phyloP scores from a whole-genome alignment of 2,329 filamentous ascomycete genomes.

The Botrytis elliptica region DNA sequence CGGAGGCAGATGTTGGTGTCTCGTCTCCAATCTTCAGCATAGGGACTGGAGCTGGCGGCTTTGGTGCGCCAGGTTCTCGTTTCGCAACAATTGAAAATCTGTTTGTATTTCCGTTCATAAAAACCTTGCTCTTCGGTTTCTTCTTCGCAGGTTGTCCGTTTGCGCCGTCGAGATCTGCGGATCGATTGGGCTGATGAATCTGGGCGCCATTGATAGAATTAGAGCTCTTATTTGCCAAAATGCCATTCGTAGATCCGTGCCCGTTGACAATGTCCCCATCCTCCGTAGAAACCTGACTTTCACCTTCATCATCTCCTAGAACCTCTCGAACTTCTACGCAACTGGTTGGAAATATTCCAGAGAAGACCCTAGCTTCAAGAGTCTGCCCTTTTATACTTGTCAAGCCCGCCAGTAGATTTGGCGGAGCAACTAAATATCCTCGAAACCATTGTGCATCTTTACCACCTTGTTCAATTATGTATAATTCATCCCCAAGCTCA shows the following conservation, averaged over 20 bases:
- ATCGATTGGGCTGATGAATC: neutral
- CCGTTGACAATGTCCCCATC: constrained; percentile 20
- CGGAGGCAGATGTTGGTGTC: constrained; percentile 82
- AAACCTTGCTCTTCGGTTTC: constrained; percentile 26
- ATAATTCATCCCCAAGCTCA: constrained; percentile 96
- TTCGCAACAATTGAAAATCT: constrained; percentile 48
- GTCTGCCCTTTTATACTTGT: constrained; percentile 90
- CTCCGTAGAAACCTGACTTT: constrained; percentile 35
- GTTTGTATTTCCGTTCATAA: constrained; percentile 31
- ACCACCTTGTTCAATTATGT: constrained; percentile 95
- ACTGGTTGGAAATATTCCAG: constrained; percentile 93
- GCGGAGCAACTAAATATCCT: constrained; percentile 91
- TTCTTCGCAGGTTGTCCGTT: constrained; percentile 15
- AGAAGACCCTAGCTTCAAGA: constrained; percentile 92
- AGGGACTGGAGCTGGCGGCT: constrained; percentile 87
- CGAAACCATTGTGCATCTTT: constrained; percentile 85
- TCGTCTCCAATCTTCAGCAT: constrained; percentile 98
- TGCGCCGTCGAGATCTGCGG: constrained; percentile 13
- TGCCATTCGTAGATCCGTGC: constrained; percentile 23
- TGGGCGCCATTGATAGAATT: neutral
- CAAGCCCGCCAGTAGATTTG: constrained; percentile 85
- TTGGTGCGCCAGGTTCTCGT: constrained; percentile 66
- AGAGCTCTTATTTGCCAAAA: constrained; percentile 9
- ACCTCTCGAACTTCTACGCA: constrained; percentile 95
- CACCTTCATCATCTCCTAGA: constrained; percentile 69